Percentiles rank a stretch among this genome's conserved stretches.
Evolutionary conservation across 495 filamentous ascomycete genomes (phyloP).

Genomic region (Penicillium longicatenatum): DNA sequence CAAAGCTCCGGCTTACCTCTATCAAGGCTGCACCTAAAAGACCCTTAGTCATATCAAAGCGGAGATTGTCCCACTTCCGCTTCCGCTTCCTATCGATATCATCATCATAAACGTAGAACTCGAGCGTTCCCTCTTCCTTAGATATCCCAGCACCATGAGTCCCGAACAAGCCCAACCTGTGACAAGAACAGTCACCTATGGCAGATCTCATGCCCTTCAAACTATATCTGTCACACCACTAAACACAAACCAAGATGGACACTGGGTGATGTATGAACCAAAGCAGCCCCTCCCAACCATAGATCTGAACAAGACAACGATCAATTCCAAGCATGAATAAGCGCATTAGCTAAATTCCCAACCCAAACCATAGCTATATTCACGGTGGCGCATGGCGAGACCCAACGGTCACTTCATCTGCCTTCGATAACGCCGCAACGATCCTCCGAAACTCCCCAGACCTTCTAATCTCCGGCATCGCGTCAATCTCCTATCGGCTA

Average conservation of each 20-base stretch:
- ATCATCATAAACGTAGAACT: not conserved
- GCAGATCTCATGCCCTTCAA: constrained; percentile 32
- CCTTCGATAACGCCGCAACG: constrained; percentile 50
- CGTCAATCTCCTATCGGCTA: constrained; percentile 78
- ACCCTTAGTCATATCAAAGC: constrained; percentile 12
- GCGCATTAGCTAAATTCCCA: not conserved
- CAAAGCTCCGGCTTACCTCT: too few species aligned
- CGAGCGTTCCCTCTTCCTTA: not conserved
- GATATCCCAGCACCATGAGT: not conserved
- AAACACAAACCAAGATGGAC: constrained; percentile 27
- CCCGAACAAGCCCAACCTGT: constrained; percentile 1
- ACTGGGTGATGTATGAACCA: constrained; percentile 49
- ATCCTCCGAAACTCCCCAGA: constrained; percentile 40
- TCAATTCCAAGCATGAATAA: not conserved
- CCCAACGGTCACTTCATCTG: constrained; percentile 56
- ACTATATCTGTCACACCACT: constrained; percentile 34
- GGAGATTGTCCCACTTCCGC: constrained; percentile 11
- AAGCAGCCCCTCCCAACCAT: not conserved
- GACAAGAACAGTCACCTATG: constrained; percentile 35
- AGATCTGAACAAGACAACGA: not conserved
- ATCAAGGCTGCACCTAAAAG: not conserved
- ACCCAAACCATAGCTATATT: constrained; percentile 61
- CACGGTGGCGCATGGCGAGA: constrained; percentile 93
- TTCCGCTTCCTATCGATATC: constrained; percentile 14
- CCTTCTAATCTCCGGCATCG: constrained; percentile 59